Evolutionary conservation across 257 asterid species (phyloP), one percentile per base, ranked within the genome.

Genomic region (Salvia miltiorrhiza): DNA sequence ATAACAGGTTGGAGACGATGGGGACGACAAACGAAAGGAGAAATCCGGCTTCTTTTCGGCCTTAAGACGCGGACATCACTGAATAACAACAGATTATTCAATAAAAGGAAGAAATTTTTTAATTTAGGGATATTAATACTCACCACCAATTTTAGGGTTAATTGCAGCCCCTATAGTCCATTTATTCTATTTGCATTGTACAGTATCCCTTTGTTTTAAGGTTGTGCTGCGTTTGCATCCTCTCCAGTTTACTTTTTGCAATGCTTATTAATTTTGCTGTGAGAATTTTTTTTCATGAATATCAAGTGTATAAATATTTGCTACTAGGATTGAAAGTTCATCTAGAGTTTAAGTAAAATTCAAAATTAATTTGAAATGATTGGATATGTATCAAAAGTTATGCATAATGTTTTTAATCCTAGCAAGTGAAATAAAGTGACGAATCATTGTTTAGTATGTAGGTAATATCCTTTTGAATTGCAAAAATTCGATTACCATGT

Each of bases 1-100:
- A n/a, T 10, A 30, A 65, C 89, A 93, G 99, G 95, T 88, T 37
- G 95, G 84, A 62, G 85, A 80, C 45, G 97, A 87, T 40, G 92
- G 85, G 50, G 86, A 80, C 16, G 91, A 89, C 65, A 86, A 83
- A 19, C 85, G 87, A 43, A 90, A 86, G 85, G 97, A 90, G 67
- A 89, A 86, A 81, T 65, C 90, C n/a, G 87, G 98, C 30, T 86
- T 93, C 57, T 90, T 90, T 72, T 88, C 98, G 13, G 55, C 95
- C n/a, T 79, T 89, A 59, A 81, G 96, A 63, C 90, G 89, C 5
- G 91, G 90, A 44, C 89, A 85, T 76, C 84, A 88, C 76, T 85
- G 77, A 85, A 65, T 53, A 66, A 40, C 30, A 65, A 47, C 33
- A 39, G 20, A 26, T 5, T 1, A 41, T 41, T 41, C 39, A 63